Evolutionary conservation across 1,139 yeast genomes (phyloP), one percentile per base, ranked within the genome.

Genomic region (Sugiyamaella pinicola): DNA sequence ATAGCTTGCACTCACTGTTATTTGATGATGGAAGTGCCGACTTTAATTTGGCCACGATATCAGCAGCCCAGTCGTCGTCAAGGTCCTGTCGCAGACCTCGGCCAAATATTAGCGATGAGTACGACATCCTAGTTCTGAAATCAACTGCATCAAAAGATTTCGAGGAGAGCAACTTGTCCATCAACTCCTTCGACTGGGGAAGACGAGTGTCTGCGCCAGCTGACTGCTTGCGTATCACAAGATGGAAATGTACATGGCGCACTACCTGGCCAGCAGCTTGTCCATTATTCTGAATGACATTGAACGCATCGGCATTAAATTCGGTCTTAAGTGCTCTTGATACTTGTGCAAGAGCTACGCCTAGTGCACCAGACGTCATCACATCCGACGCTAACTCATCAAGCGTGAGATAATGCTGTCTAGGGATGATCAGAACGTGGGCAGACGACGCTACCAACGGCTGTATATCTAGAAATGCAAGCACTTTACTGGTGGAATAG

Each of bases 211-310:
- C 12, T 47, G 49, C 26, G 26, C 9, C 17, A 28, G 28, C 9
- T 1, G 45, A 29, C 26, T 43, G 52, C 41, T 28, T 46, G 41
- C 72, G 58, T n/a, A 67, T 50, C 3, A 69, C 64, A 7, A 69
- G 47, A 66, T 89, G 96, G 81, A 88, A 88, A 68, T 89, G 96
- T 51, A 88, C 96, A 68, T 89, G 96, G 64, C 84, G 90, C 52
- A 89, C 96, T 49, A 78, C 84, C 69, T 89, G 96, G 64, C 90
- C 96, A 10, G 96, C 96, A 58, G 85, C 81, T 61, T 84, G 73
- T 29, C 96, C 96, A 62, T 89, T 89, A 74, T 89, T 89, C 69
- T 89, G 96, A 57, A 89, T 75, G 21, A 89, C 70, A 65, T 89
- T 89, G 76, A 87, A 88, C 24, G 95, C 95, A 35, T 75, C 76